Evolutionary conservation across 2,329 filamentous ascomycete species (phyloP), one percentile per base, ranked within the genome.

Genomic region (Paradendryphiella salina): DNA sequence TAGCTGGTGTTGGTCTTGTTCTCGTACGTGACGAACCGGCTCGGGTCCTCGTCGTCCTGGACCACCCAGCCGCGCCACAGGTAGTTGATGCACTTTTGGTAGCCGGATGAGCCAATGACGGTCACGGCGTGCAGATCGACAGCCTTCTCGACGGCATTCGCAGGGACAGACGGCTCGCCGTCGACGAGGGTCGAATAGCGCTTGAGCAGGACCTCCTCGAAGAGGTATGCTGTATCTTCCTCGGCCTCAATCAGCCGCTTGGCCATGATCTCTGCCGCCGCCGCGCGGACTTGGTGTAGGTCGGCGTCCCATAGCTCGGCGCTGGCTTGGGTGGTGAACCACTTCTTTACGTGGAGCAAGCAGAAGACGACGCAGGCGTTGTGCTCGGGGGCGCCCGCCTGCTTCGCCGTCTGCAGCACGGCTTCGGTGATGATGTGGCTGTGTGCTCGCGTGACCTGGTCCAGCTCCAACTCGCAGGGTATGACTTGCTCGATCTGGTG

Each of bases 21-120:
- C 61, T 86, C 84, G 78, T 95, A 99, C 67, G 92, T 87, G 46
- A 96, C 82, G 69, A 99, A 99, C 44, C 85, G 85, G n/a, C 86
- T 85, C 0, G 93, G 88, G 63, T 97, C 92, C 41, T 92, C 82
- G 63, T 96, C 91, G 60, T 96, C 90, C 71, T 99, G 94, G n/a
- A 96, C 86, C 7, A 97, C 79, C 94, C 94, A 99, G 17, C 94
- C 94, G 55, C 85, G 85, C 94, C 94, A 99, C 7, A 99, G 85
- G 68, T 95, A 90, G 56, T 82, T 84, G 65, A 97, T 90, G 69
- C 93, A 97, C 76, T 95, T 96, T 64, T 97, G 94, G 72, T 97
- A 99, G 20, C 94, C 93, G 0, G 90, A 91, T 0, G 89, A 93
- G 2, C 90, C 90, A 56, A 97, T 97, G 39, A 99, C 85, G 11